Percentiles rank a stretch among this genome's conserved stretches.
These are phyloP conservation scores for Phytophthora colocasiae DNA, from an alignment of 352 stramenopile species.

Conservation along the genomic window DNA sequence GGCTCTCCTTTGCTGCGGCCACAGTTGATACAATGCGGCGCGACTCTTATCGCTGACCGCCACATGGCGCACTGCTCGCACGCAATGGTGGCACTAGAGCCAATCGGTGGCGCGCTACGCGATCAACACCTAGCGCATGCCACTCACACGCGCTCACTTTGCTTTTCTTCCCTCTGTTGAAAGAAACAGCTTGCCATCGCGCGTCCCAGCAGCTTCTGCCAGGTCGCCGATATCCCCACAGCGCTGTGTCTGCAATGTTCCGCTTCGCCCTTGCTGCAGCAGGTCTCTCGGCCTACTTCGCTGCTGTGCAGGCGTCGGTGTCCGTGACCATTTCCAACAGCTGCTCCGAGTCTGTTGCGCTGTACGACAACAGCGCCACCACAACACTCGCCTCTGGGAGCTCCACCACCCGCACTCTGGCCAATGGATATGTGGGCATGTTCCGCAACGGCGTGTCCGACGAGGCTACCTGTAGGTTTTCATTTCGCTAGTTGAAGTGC, in stretches of 20 bases:
- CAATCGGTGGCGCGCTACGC: slow-evolving; percentile 7
- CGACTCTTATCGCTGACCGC: slow-evolving; percentile 16
- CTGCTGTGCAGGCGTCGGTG: slow-evolving; percentile 35
- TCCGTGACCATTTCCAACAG: slow-evolving; percentile 53
- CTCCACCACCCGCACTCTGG: slow-evolving; percentile 46
- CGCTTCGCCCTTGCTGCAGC: slow-evolving; percentile 27
- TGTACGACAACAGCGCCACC: slow-evolving; percentile 68
- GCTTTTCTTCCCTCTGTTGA: slow-evolving; percentile 29
- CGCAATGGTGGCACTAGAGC: slow-evolving; percentile 1
- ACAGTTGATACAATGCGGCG: slow-evolving; percentile 3
- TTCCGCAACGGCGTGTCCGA: slow-evolving; percentile 57
- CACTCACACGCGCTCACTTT: slow-evolving; percentile 28
- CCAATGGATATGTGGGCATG: slow-evolving; percentile 58
- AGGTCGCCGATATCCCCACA: slow-evolving; percentile 31
- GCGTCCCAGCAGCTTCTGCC: not conserved
- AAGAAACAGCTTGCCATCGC: slow-evolving; percentile 30
- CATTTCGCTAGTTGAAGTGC: slow-evolving; percentile 4
- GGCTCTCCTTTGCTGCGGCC: slow-evolving; percentile 24
- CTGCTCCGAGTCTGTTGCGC: slow-evolving; percentile 51
- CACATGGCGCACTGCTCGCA: slow-evolving; percentile 28
- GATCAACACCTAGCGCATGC: slow-evolving; percentile 26
- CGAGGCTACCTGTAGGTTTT: slow-evolving; percentile 45
- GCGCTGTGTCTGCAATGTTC: slow-evolving; percentile 15
- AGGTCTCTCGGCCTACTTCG: slow-evolving; percentile 28
- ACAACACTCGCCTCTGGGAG: slow-evolving; percentile 45